phyloP scores from a whole-genome alignment of 257 asterid species.

The Forsythia suspensa region DNA sequence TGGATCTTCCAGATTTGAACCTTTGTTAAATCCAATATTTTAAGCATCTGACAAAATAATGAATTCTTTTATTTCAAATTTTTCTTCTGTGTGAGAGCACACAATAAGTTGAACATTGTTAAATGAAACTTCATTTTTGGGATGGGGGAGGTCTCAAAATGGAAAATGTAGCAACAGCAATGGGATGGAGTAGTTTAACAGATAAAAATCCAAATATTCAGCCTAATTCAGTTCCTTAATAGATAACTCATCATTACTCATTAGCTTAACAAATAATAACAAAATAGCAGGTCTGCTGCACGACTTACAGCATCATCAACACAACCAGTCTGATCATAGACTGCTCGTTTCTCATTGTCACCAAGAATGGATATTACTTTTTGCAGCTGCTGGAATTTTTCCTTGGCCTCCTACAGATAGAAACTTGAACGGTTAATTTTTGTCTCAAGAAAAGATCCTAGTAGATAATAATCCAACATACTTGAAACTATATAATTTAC shows the following conservation, averaged over 20 bases:
- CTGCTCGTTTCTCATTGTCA: slow-evolving; percentile 88
- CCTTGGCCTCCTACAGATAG: slow-evolving; percentile 77
- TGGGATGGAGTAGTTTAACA: no score
- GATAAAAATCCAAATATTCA: not conserved
- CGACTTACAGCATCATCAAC: slow-evolving; percentile 92
- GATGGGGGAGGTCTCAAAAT: no score
- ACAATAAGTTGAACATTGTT: not conserved
- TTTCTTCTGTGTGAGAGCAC: not conserved
- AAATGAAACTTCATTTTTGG: no score
- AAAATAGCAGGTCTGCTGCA: not conserved
- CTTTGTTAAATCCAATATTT: not conserved
- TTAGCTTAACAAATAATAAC: not conserved
- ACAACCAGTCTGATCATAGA: slow-evolving; percentile 95
- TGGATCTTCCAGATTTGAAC: not conserved
- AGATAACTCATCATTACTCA: not conserved
- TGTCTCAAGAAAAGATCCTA: slow-evolving; percentile 1
- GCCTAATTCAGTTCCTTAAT: slow-evolving; percentile 2
- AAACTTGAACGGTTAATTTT: slow-evolving; percentile 6
- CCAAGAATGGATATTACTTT: slow-evolving; percentile 89
- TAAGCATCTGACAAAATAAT: not conserved
- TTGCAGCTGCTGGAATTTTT: slow-evolving; percentile 94
- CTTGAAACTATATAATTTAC: slow-evolving; percentile 30
- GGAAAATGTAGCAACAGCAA: no score
- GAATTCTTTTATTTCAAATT: no score
- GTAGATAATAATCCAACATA: not conserved